Percentiles rank a stretch among this genome's conserved stretches.
Conservation (phyloP, 164 flowering plant genomes). For the Saururus chinensis region DNA sequence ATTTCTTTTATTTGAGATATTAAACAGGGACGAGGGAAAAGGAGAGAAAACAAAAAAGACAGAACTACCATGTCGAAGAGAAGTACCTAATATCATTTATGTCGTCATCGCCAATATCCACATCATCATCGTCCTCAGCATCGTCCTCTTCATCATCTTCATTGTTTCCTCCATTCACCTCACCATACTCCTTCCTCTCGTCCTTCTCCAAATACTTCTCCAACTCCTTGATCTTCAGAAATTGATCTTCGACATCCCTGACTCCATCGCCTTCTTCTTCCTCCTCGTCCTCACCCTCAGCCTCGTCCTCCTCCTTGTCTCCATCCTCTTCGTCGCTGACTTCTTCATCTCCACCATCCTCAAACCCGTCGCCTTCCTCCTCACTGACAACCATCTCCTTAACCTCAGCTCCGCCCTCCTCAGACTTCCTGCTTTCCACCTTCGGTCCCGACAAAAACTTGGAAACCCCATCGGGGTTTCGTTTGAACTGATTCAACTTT, state of each 20-base stretch:
- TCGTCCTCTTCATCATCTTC: conserved; percentile 27
- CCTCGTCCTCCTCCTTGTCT: conserved; percentile 24
- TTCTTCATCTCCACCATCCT: conserved; percentile 11
- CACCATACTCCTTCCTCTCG: conserved; percentile 61
- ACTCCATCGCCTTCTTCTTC: conserved; percentile 15
- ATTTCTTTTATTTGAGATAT: no score
- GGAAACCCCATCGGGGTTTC: conserved; percentile 36
- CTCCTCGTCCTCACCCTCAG: conserved; percentile 23
- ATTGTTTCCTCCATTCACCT: conserved; percentile 13
- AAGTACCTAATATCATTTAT: conserved; percentile 36
- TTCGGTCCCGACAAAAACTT: conserved; percentile 16
- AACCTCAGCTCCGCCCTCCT: conserved; percentile 3
- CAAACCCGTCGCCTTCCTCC: conserved; percentile 13
- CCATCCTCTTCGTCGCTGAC: conserved; percentile 14
- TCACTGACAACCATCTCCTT: conserved; percentile 6
- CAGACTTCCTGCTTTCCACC: conserved; percentile 1
- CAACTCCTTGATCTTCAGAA: conserved; percentile 68
- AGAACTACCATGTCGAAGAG: neutral
- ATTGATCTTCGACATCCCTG: conserved; percentile 57
- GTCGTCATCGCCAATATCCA: conserved; percentile 31
- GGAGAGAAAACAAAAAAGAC: neutral
- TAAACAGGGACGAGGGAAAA: no score
- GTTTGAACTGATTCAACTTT: conserved; percentile 42
- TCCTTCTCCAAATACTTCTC: conserved; percentile 59
- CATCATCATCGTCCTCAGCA: conserved; percentile 20